Conservation (phyloP, 352 stramenopile genomes). For the Phytophthora vignae region DNA sequence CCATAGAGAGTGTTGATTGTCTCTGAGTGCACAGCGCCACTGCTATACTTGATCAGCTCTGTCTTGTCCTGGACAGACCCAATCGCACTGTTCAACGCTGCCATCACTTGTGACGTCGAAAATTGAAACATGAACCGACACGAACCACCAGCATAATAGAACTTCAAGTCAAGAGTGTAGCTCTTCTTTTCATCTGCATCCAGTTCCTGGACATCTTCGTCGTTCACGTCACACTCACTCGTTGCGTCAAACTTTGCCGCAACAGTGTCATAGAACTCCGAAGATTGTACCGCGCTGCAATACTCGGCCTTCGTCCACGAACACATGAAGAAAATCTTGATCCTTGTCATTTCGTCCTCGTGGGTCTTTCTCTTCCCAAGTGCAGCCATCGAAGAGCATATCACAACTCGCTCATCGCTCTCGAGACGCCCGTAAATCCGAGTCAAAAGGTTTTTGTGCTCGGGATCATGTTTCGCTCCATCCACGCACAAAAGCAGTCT, state of each 20-base stretch:
- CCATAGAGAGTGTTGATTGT: slow-evolving; percentile 19
- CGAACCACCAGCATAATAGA: slow-evolving; percentile 38
- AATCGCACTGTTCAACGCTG: neutral
- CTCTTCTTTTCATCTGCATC: slow-evolving; percentile 13
- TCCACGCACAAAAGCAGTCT: slow-evolving; percentile 1
- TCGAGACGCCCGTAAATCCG: too few relatives aligned
- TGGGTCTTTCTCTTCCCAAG: slow-evolving; percentile 6
- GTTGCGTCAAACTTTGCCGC: slow-evolving; percentile 12
- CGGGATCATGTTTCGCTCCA: neutral
- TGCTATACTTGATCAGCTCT: slow-evolving; percentile 5
- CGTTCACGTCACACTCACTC: slow-evolving; percentile 13
- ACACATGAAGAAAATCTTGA: slow-evolving; percentile 15
- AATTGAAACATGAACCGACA: slow-evolving; percentile 39
- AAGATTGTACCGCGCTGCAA: slow-evolving; percentile 1
- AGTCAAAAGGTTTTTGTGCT: too few relatives aligned
- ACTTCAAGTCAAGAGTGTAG: slow-evolving; percentile 24
- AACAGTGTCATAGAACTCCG: slow-evolving; percentile 12
- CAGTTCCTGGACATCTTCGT: slow-evolving; percentile 1
- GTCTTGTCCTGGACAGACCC: neutral
- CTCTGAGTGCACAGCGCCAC: neutral
- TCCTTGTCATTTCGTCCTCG: slow-evolving; percentile 2
- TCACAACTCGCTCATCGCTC: slow-evolving; percentile 2
- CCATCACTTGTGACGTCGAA: slow-evolving; percentile 12
- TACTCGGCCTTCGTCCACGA: slow-evolving; percentile 26
- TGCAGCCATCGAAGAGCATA: slow-evolving; percentile 16